phyloP scores from a whole-genome alignment of 2,329 filamentous ascomycete genomes.

The Talaromyces marneffei region DNA sequence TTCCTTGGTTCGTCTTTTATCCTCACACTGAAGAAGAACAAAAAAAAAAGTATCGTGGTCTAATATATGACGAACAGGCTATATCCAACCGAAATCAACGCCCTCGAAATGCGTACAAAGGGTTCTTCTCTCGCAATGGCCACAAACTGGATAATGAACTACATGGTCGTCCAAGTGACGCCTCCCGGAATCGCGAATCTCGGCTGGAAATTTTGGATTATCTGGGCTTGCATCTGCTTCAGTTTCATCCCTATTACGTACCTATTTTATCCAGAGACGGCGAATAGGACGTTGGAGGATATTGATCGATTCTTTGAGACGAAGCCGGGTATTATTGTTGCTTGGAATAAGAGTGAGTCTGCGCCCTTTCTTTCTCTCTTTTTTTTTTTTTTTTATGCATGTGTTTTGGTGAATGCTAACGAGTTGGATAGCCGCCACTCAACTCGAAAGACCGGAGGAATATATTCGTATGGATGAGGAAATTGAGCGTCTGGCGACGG shows the following conservation, averaged over 20 bases:
- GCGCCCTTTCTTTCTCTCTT: no score
- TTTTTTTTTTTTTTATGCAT: no score
- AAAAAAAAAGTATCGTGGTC: no score
- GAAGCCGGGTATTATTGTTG: slow-evolving; percentile 19
- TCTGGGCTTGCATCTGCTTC: slow-evolving; percentile 24
- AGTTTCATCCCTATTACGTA: slow-evolving; percentile 22
- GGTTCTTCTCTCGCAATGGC: slow-evolving; percentile 19
- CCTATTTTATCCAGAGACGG: slow-evolving; percentile 21
- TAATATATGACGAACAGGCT: no score
- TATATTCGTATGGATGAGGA: slow-evolving; percentile 19
- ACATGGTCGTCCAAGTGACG: slow-evolving; percentile 20
- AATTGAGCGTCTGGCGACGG: slow-evolving; percentile 10
- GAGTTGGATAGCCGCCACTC: slow-evolving; percentile 15
- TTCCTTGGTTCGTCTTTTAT: slow-evolving; percentile 32
- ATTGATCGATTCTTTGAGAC: slow-evolving; percentile 18
- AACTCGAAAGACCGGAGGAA: slow-evolving; percentile 19
- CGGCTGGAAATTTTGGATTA: slow-evolving; percentile 22
- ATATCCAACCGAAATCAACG: slow-evolving; percentile 22
- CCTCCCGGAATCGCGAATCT: slow-evolving; percentile 21
- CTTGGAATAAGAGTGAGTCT: slow-evolving; percentile 19
- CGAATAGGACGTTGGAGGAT: slow-evolving; percentile 14
- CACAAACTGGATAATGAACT: slow-evolving; percentile 23
- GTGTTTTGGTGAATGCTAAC: not conserved
- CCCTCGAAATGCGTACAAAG: slow-evolving; percentile 18
- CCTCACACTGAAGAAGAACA: no score